These are phyloP conservation scores for Paramyrothecium sp. DNA, from an alignment of 2,329 filamentous ascomycete genomes.

Conservation along the genomic window DNA sequence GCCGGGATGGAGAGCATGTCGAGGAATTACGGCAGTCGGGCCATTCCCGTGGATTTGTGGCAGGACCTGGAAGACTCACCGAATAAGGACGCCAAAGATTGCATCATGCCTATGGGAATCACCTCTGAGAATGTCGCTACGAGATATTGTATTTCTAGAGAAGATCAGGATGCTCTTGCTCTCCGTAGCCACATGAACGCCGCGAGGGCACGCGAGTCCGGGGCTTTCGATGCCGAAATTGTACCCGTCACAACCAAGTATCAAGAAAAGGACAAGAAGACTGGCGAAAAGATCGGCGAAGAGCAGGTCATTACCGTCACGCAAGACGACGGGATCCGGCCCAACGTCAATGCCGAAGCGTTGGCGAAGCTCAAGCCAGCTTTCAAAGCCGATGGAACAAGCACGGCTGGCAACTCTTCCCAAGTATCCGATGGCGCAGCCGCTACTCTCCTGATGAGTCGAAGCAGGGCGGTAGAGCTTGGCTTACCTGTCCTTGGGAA, in stretches of 20 bases:
- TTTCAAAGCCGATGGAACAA: slow-evolving; percentile 71
- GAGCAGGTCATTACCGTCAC: slow-evolving; percentile 64
- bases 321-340: slow-evolving; percentile 80
- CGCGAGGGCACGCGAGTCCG: slow-evolving; percentile 63
- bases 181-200: slow-evolving; percentile 73
- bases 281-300: slow-evolving; percentile 51
- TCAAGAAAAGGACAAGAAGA: slow-evolving; percentile 60
- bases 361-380: slow-evolving; percentile 82
- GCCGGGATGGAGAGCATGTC: slow-evolving; percentile 98
- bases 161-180: slow-evolving; percentile 82
- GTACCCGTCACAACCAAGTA: slow-evolving; percentile 74
- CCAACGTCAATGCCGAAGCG: slow-evolving; percentile 64
- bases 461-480: slow-evolving; percentile 73
- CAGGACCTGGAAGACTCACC: slow-evolving; percentile 64
- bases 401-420: slow-evolving; percentile 82
- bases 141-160: slow-evolving; percentile 69
- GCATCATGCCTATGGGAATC: slow-evolving; percentile 91
- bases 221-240: slow-evolving; percentile 76
- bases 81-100: slow-evolving; percentile 73
- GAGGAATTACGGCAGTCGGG: slow-evolving; percentile 78
- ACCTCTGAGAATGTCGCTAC: slow-evolving; percentile 86
- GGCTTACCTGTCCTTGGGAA: slow-evolving; percentile 79
- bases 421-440: slow-evolving; percentile 90
- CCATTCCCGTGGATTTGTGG: slow-evolving; percentile 85
- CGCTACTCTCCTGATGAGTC: slow-evolving; percentile 78